These are phyloP conservation scores for Phytophthora hibernalis DNA, from an alignment of 352 stramenopile species.

Conservation along the genomic window DNA sequence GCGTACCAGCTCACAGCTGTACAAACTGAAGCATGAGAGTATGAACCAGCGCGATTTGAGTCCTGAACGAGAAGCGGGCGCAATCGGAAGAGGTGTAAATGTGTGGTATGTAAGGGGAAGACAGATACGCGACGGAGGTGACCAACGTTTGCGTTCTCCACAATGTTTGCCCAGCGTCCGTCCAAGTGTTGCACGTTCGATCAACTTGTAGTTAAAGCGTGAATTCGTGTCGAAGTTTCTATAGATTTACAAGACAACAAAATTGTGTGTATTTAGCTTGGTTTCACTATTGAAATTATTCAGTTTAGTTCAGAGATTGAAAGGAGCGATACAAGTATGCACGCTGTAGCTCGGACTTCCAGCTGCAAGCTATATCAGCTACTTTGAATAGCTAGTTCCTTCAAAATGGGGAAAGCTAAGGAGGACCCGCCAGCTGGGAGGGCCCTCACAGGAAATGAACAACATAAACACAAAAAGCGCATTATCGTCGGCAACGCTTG, in stretches of 20 bases:
- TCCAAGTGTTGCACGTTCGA: neutral
- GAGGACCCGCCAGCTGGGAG: too few relatives aligned
- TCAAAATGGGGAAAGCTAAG: too few relatives aligned
- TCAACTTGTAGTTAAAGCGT: slow-evolving; percentile 2
- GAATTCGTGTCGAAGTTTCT: slow-evolving; percentile 14
- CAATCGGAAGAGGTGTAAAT: too few relatives aligned
- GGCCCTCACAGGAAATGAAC: too few relatives aligned
- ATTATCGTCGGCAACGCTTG: too few relatives aligned
- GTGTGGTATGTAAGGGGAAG: too few relatives aligned
- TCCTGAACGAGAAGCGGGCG: neutral
- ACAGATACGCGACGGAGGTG: too few relatives aligned
- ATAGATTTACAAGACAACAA: neutral
- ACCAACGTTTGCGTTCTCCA: too few relatives aligned
- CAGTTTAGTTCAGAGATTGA: too few relatives aligned
- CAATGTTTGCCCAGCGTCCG: neutral
- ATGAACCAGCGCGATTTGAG: neutral
- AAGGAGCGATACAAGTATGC: slow-evolving; percentile 1
- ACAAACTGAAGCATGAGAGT: slow-evolving; percentile 3
- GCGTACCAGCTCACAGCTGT: slow-evolving; percentile 3
- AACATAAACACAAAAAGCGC: too few relatives aligned
- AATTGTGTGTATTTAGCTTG: slow-evolving; percentile 10
- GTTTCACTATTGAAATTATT: slow-evolving; percentile 7
- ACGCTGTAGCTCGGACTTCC: slow-evolving; percentile 1
- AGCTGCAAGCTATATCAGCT: neutral
- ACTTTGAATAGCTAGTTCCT: too few relatives aligned